Conservation (phyloP, 768 basidiomycete genomes). For the Leccinum rimulosum region DNA sequence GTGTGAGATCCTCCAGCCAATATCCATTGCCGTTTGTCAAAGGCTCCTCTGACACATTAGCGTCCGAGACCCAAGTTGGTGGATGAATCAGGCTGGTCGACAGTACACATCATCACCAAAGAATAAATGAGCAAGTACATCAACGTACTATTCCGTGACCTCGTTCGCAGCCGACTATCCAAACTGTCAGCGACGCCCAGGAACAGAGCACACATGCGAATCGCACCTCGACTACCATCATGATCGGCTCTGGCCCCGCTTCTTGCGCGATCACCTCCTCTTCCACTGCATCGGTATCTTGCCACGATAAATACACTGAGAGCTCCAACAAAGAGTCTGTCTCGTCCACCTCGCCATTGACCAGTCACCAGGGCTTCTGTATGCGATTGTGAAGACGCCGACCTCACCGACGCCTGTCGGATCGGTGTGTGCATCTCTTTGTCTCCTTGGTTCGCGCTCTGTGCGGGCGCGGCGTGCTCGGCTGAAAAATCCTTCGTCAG, state of each 20-base stretch:
- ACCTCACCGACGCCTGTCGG: background rate
- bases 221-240: slow-evolving; percentile 15
- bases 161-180: no score
- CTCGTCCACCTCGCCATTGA: slow-evolving; percentile 9
- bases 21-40: background rate
- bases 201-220: background rate
- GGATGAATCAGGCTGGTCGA: background rate
- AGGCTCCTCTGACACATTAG: background rate
- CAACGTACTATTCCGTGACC: background rate
- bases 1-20: background rate
- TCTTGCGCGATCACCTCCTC: background rate
- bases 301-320: slow-evolving; percentile 20
- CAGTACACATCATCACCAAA: background rate
- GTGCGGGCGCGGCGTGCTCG: background rate
- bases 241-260: background rate
- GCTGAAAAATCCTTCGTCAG: slow-evolving; percentile 1
- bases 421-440: background rate
- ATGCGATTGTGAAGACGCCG: background rate
- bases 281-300: background rate
- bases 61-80: background rate
- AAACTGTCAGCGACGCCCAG: slow-evolving; percentile 7
- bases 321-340: slow-evolving; percentile 21
- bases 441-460: background rate
- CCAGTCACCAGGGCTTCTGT: background rate
- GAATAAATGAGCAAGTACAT: background rate